These are phyloP conservation scores for Aspergillus affinis DNA, from an alignment of 495 filamentous ascomycete species.

Conservation along the genomic window DNA sequence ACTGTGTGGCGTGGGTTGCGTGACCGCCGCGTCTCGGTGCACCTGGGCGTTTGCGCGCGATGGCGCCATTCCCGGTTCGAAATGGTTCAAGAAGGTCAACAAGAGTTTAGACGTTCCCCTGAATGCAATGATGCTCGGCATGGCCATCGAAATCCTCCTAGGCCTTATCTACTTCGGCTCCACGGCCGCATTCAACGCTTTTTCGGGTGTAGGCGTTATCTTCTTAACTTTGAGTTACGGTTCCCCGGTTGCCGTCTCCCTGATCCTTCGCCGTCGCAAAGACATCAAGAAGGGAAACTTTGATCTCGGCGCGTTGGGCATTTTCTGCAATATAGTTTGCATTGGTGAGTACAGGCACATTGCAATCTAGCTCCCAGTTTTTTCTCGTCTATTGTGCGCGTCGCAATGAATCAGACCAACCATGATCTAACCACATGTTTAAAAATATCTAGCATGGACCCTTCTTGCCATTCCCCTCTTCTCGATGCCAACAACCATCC, in stretches of 20 bases:
- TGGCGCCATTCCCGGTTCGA: slow-evolving; percentile 57
- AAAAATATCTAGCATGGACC: slow-evolving; percentile 47
- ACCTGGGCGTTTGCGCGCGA: slow-evolving; percentile 64
- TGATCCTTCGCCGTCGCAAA: slow-evolving; percentile 42
- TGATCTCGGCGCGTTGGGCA: slow-evolving; percentile 53
- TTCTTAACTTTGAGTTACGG: slow-evolving; percentile 53
- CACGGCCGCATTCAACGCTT: slow-evolving; percentile 56
- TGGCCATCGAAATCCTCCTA: slow-evolving; percentile 49
- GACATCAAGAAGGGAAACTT: slow-evolving; percentile 48
- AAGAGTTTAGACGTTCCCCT: slow-evolving; percentile 47
- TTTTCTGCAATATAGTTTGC: slow-evolving; percentile 51
- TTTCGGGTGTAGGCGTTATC: slow-evolving; percentile 58
- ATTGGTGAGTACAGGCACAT: slow-evolving; percentile 38
- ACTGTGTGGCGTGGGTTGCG: slow-evolving; percentile 61
- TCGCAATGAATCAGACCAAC: not conserved
- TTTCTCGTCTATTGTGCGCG: not conserved
- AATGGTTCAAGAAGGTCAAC: slow-evolving; percentile 52
- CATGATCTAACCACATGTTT: not conserved
- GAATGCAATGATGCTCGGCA: slow-evolving; percentile 46
- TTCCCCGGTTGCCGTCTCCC: slow-evolving; percentile 49
- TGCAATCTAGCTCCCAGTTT: not conserved
- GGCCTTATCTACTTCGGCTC: slow-evolving; percentile 57
- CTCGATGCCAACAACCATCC: slow-evolving; percentile 37
- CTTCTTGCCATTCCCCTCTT: slow-evolving; percentile 54
- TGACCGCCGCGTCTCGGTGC: slow-evolving; percentile 66